These are phyloP conservation scores for Phytopythium litorale DNA, from an alignment of 352 stramenopile species.

Conservation along the genomic window DNA sequence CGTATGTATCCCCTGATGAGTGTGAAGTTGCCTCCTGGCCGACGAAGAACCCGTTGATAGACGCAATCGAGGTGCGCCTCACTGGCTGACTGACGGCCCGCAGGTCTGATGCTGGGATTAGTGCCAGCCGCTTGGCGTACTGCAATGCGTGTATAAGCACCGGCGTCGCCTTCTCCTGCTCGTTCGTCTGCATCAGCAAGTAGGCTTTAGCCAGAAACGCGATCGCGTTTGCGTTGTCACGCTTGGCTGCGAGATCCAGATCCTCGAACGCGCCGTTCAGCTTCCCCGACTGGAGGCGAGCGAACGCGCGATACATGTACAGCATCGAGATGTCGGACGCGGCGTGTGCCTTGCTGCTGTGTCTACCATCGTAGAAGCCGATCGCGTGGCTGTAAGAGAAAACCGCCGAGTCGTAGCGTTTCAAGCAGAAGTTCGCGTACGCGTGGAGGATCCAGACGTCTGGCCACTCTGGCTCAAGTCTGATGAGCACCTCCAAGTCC, in stretches of 20 bases:
- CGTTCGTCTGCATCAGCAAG: slow-evolving; percentile 16
- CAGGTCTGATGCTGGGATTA: slow-evolving; percentile 7
- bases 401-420: slow-evolving; percentile 25
- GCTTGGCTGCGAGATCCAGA: slow-evolving; percentile 35
- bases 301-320: slow-evolving; percentile 33
- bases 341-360: neutral
- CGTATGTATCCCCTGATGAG: neutral
- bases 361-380: slow-evolving; percentile 11
- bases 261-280: slow-evolving; percentile 21
- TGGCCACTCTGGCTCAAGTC: slow-evolving; percentile 29
- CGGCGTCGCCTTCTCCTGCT: slow-evolving; percentile 15
- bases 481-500: slow-evolving; percentile 26
- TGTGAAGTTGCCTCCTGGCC: neutral
- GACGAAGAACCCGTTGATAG: neutral
- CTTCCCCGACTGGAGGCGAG: slow-evolving; percentile 22
- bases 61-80: neutral
- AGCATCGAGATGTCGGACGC: slow-evolving; percentile 17
- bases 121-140: slow-evolving; percentile 27
- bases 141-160: slow-evolving; percentile 29
- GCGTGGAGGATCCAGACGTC: slow-evolving; percentile 39
- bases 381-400: slow-evolving; percentile 35
- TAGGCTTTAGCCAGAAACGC: slow-evolving; percentile 41
- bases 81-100: neutral
- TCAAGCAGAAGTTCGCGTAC: slow-evolving; percentile 36
- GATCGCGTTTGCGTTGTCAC: slow-evolving; percentile 37